Evolutionary conservation across 2,329 filamentous ascomycete species (phyloP).

Genomic region (Didymella sp.): DNA sequence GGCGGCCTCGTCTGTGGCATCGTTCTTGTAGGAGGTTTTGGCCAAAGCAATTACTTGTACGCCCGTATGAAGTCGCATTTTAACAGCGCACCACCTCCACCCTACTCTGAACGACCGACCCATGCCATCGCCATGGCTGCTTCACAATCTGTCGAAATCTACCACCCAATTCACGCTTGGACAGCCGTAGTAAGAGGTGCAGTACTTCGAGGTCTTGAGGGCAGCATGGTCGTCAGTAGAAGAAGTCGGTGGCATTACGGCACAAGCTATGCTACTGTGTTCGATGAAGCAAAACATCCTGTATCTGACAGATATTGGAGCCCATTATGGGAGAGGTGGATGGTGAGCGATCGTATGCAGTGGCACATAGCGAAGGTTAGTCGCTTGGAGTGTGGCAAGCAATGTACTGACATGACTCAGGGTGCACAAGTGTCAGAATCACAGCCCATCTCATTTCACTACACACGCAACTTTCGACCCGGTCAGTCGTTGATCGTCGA

Average conservation of each 20-base stretch:
- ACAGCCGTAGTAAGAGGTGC: conserved; percentile 81
- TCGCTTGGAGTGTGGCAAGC: background rate
- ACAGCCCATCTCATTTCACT: conserved; percentile 80
- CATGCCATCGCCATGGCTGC: conserved; percentile 63
- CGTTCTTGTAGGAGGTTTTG: conserved; percentile 81
- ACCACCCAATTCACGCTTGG: conserved; percentile 84
- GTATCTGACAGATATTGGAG: conserved; percentile 80
- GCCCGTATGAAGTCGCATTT: conserved; percentile 74
- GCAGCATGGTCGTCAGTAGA: conserved; percentile 78
- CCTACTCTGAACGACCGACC: conserved; percentile 73
- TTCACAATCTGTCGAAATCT: conserved; percentile 72
- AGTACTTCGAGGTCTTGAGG: conserved; percentile 75
- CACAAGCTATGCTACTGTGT: conserved; percentile 81
- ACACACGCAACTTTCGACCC: conserved; percentile 82
- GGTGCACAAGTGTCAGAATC: conserved; percentile 77
- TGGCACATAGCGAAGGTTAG: conserved; percentile 81
- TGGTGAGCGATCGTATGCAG: conserved; percentile 83
- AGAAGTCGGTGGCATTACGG: conserved; percentile 80
- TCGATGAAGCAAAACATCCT: conserved; percentile 76
- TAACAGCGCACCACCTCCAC: conserved; percentile 58
- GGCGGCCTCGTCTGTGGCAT: conserved; percentile 65
- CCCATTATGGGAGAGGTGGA: conserved; percentile 81
- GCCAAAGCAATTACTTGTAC: conserved; percentile 77
- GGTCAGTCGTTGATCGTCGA: conserved; percentile 79
- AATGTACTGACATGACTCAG: conserved; percentile 47